Percentiles rank a stretch among this genome's conserved stretches.
These are phyloP conservation scores for Naganishia vishniacii DNA, from an alignment of 768 basidiomycete species.

Conservation along the genomic window DNA sequence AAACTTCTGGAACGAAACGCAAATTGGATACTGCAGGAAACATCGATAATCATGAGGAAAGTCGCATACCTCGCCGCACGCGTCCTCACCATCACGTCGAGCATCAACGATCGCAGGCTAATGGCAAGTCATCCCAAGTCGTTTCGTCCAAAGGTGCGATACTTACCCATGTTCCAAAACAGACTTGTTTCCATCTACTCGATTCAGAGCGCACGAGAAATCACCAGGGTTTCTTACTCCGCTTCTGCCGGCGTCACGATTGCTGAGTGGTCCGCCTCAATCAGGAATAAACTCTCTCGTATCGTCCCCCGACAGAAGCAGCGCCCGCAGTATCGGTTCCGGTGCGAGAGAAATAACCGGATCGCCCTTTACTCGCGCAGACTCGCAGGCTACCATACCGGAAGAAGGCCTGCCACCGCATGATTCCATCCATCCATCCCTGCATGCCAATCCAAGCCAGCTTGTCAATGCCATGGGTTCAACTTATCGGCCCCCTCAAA, in stretches of 20 bases:
- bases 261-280: not conserved
- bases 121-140: not conserved
- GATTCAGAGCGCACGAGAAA: not conserved
- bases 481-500: not conserved
- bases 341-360: not conserved
- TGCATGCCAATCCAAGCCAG: not conserved
- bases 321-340: not conserved
- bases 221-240: not conserved
- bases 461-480: not conserved
- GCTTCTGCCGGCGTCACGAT: constrained; percentile 7
- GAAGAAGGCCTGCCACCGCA: constrained; percentile 11
- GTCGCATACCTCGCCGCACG: too few relatives aligned
- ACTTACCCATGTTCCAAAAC: too few relatives aligned
- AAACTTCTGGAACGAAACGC: not conserved
- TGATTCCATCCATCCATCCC: constrained; percentile 11
- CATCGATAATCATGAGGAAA: not conserved
- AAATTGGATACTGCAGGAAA: not conserved
- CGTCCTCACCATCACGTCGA: too few relatives aligned
- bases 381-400: constrained; percentile 20
- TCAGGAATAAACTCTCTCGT: constrained; percentile 11
- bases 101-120: not conserved
- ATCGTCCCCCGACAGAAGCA: not conserved
- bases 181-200: not conserved
- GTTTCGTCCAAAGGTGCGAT: too few relatives aligned
- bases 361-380: constrained; percentile 11